Base-by-base conservation (phyloP, 768 basidiomycete species). In the Multifurca ochricompacta region DNA sequence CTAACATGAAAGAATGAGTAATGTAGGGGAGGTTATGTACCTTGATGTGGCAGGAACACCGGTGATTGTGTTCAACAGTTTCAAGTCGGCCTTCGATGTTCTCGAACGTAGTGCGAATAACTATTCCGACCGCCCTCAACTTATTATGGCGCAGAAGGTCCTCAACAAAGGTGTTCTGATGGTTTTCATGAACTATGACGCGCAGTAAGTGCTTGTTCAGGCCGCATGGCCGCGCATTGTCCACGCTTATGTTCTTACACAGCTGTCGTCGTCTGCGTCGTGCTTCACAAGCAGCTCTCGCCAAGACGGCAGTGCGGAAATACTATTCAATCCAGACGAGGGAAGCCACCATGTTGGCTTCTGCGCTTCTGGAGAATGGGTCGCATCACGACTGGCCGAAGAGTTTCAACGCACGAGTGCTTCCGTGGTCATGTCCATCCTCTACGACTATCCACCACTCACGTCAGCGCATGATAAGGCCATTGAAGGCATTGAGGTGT, bases 71-170 rank as follows among this genome's bases (percentile, higher is more conserved):
- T 53, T 71, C 11, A 73, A 71, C 59, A 63, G 60, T 19, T 60
- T 62, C 36, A 63, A 63, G 35, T 62, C 61, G 13, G 69, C 65
- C 1, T 37, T 51, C 8, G 76, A 77, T 7, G 63, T 77, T 2
- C 63, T 75, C 8, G 71, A 73, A 32, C 67, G 68, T 35, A 67
- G 69, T 9, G 55, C 59, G 19, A 48, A 40, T 9, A 59, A 65
- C 43, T 69, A 67, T 51, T 66, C 65, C 3, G 55, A 59, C 21
- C 53, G 69, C 4, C 65, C 68, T 1, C 51, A 53, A 11, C 47
- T 64, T 25, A 69, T 70, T 30, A 65, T 71, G 8, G 65, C 60
- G 3, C 54, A 56, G n/a, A 67, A 73, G 18, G 57, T 69, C 37
- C 59, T 71, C 41, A 65, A 65, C 8, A 65, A 69, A 13, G 67